Base-by-base conservation (phyloP, 2,329 filamentous ascomycete species). In the Epichloe festucae region DNA sequence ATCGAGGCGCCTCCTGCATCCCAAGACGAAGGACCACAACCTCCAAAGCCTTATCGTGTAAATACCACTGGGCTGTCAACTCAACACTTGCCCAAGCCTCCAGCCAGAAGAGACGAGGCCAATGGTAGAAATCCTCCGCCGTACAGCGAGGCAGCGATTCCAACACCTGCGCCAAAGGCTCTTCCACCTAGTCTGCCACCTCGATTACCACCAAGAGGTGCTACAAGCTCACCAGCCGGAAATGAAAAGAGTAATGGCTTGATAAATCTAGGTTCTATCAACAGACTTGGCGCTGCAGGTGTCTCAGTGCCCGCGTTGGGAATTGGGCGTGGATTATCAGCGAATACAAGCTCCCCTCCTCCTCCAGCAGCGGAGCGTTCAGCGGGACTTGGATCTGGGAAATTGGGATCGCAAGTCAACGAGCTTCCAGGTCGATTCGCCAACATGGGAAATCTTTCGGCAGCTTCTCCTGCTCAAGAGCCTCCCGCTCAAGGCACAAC, bases 251-350 rank as follows among this genome's bases (percentile, higher is more conserved):
- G 43, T 11, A 19, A 34, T 15, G 44, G 43, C 19, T 27, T 36
- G n/a, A 41, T 78, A 36, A 78, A 79, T 58, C 70, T 74, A 59
- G 78, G 74, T 5, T 83, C 88, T 5, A 64, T 84, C 51, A 75
- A 70, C 53, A 77, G 87, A 42, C 73, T 96, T 8, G 79, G 82
- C 11, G 77, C 81, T 39, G 83, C 87, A 1, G 89, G 89, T 1
- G 74, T 95, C 5, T 86, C 83, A 0, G 87, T 95, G 0, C 84
- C 89, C 0, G 85, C 78, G 0, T 72, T 95, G 4, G 85, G 85
- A 5, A 94, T 95, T 54, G 82, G 81, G 52, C 59, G 62, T 57
- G 56, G 54, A 60, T 58, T 62, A 56, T 52, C 64, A 62, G 47
- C 63, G 56, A 55, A 59, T 51, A 54, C 60, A 43, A 53, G 58